phyloP scores from a whole-genome alignment of 1,139 yeast species.

The Meyerozyma sp. region DNA sequence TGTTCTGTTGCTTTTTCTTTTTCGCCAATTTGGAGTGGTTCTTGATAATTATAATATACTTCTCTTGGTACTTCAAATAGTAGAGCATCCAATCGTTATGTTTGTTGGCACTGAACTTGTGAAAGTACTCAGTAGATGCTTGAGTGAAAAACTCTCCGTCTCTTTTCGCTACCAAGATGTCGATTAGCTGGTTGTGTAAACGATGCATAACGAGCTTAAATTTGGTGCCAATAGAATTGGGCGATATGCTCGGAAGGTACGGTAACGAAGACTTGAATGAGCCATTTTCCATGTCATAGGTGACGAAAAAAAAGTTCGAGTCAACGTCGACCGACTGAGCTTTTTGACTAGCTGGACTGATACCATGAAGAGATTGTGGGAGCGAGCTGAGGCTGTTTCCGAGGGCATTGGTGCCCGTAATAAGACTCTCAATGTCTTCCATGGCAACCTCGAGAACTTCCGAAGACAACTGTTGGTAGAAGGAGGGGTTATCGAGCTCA shows the following conservation, averaged over 20 bases:
- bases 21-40: slow-evolving; percentile 16
- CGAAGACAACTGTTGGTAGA: slow-evolving; percentile 18
- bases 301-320: slow-evolving; percentile 34
- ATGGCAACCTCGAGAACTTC: slow-evolving; percentile 17
- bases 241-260: slow-evolving; percentile 21
- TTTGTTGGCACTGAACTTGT: slow-evolving; percentile 37
- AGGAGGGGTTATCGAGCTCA: slow-evolving; percentile 17
- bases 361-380: slow-evolving; percentile 20
- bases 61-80: slow-evolving; percentile 25
- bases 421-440: slow-evolving; percentile 18
- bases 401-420: slow-evolving; percentile 14
- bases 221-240: slow-evolving; percentile 7
- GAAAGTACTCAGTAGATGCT: slow-evolving; percentile 32
- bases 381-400: slow-evolving; percentile 29
- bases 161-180: slow-evolving; percentile 24
- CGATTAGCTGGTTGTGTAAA: slow-evolving; percentile 36
- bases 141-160: slow-evolving; percentile 18
- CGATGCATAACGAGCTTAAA: slow-evolving; percentile 29
- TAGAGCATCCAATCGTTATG: slow-evolving; percentile 44
- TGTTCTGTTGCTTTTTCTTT: slow-evolving; percentile 6
- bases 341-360: not conserved
- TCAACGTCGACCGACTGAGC: slow-evolving; percentile 17
- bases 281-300: slow-evolving; percentile 22
- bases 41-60: slow-evolving; percentile 32
- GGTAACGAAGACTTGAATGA: slow-evolving; percentile 37